Conservation (phyloP, 2,329 filamentous ascomycete genomes). For the Cercospora zeae-maydis region DNA sequence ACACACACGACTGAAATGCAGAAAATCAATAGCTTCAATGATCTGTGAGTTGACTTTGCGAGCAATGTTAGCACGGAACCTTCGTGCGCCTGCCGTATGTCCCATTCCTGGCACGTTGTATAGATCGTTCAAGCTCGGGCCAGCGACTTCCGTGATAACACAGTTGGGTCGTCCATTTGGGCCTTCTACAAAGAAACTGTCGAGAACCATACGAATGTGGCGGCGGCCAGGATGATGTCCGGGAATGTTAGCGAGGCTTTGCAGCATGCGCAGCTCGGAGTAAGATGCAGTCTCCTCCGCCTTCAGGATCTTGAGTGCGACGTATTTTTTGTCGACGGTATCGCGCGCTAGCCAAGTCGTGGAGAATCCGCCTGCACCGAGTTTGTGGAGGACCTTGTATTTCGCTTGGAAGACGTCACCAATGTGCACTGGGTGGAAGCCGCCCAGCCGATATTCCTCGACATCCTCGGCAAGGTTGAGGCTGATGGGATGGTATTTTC, state of each 20-base stretch:
- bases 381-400: slow-evolving; percentile 1
- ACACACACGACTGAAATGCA: too few species aligned
- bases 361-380: slow-evolving; percentile 8
- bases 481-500: too few species aligned
- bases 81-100: too few species aligned
- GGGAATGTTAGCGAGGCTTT: neutral
- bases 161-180: slow-evolving; percentile 4
- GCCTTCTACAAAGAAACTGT: neutral
- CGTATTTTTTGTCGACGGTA: neutral
- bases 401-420: neutral
- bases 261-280: neutral
- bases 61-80: too few species aligned
- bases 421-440: neutral
- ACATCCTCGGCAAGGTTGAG: neutral
- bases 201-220: neutral
- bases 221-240: neutral
- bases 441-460: neutral
- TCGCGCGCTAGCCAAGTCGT: slow-evolving; percentile 10
- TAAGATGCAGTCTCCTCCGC: neutral
- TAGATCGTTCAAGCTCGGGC: slow-evolving; percentile 1
- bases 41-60: too few species aligned
- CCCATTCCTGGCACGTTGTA: too few species aligned
- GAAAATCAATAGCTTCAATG: too few species aligned
- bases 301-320: neutral
- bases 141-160: neutral